Base-by-base conservation (phyloP, 2,329 filamentous ascomycete species). In the Dactylellina leptospora region DNA sequence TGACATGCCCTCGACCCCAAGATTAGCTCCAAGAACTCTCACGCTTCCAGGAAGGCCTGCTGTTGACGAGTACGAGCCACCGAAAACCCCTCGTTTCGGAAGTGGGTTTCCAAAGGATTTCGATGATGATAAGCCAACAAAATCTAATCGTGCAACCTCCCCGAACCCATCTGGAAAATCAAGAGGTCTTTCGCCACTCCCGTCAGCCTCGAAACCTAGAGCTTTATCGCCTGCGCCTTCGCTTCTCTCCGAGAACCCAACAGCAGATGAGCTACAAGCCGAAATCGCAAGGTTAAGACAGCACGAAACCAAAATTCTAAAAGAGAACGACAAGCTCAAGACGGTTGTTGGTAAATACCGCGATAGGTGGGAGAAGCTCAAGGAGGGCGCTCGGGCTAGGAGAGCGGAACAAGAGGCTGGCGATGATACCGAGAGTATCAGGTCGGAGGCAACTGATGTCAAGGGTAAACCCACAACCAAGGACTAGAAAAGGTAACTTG, bases 321-420 rank as follows among this genome's bases (percentile, higher is more conserved):
- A 78, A 59, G 84, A 84, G 74, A 87, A 88, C 68, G 84, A 87
- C 75, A 87, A 86, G 78, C 78, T 88, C 51, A 82, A 81, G 60
- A 81, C 79, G 40, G 83, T 85, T 4, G 78, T 88, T 11, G 82
- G 79, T 0, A 80, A 83, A 62, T 90, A 90, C 77, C 79, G 86
- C 54, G 85, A 88, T 62, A 84, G 86, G 69, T 90, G 87, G 87
- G 87, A 90, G 78, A 86, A 86, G 75, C 79, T 91, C 75, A 89
- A 90, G 78, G 86, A 87, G 48, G 86, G 86, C 0, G 88, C 88
- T 1, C 84, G 82, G 74, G 80, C 79, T 11, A 78, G 81, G 62
- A 68, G 71, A 60, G 75, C 70, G 13, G 75, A 76, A 47, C 74
- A 74, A 30, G 74, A 74, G n/a, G 69, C 23, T 9, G 45, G 62